These are phyloP conservation scores for Suhomyces panamericanus DNA, from an alignment of 1,139 yeast species.

Conservation along the genomic window DNA sequence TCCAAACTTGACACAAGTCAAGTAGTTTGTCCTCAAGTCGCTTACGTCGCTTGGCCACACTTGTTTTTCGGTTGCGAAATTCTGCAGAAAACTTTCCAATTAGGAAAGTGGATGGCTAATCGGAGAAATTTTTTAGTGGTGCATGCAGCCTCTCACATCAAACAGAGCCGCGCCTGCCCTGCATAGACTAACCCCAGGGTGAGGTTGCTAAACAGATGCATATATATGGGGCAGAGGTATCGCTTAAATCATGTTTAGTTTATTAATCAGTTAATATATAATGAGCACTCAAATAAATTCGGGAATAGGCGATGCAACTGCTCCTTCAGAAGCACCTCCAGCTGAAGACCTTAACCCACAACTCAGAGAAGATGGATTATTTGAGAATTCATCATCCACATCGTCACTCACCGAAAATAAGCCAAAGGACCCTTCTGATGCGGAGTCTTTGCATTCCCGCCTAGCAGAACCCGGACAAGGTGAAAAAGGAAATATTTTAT, in stretches of 20 bases:
- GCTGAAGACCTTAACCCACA: conserved; percentile 4
- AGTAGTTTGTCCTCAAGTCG: background rate
- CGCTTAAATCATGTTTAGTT: background rate
- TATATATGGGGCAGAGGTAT: background rate
- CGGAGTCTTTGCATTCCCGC: conserved; percentile 28
- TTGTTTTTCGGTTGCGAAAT: too few species aligned
- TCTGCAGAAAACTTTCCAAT: background rate
- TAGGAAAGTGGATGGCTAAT: background rate
- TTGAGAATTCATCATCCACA: conserved; percentile 23
- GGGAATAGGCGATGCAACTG: conserved; percentile 7
- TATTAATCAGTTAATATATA: background rate
- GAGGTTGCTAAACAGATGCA: background rate
- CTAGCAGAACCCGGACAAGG: conserved; percentile 25
- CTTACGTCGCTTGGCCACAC: background rate
- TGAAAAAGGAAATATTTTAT: conserved; percentile 55
- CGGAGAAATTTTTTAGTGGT: background rate
- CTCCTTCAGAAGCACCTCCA: conserved; percentile 8
- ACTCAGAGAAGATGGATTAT: conserved; percentile 19
- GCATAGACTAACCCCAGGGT: background rate
- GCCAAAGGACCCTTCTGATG: conserved; percentile 22
- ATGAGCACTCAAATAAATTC: conserved; percentile 4
- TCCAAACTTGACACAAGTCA: background rate
- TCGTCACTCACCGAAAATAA: conserved; percentile 23
- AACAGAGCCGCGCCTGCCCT: background rate
- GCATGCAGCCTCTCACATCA: background rate